Base-by-base conservation (phyloP, 257 asterid species). In the Solanum clarkiae region DNA sequence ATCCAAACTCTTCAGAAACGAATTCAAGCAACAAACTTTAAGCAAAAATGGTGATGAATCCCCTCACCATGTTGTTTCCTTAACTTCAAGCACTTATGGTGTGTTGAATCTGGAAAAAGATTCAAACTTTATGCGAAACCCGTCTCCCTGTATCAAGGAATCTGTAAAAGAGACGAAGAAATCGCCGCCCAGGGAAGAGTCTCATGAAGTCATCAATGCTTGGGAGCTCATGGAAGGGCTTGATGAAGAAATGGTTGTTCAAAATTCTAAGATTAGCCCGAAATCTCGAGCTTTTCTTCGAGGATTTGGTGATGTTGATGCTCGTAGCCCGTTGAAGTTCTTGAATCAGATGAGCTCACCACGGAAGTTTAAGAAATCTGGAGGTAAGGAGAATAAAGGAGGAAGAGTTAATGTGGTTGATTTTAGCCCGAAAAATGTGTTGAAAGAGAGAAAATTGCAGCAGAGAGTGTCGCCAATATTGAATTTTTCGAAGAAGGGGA, bases 171-270 rank as follows among this genome's bases (percentile, higher is more conserved):
- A 91, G 24, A 77, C 85, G 86, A 92, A 88, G 70, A 22, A 87
- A 5, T 87, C 97, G 3, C 94, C 94, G 36, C 63, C 87, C 10
- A 86, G 90, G 0, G 92, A 89, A 5, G 93, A 90, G 86, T 92
- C 97, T 3, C 70, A 92, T 4, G 99, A 97, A 92, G 90, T 92
- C 18, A 95, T 97, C 29, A 93, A 95, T 44, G 86, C 98, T 63
- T 97, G 98, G 99, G 99, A 97, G 89, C 93, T 97, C 0, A 97
- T 97, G 99, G 94, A 92, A 83, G 99, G 94, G 12, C 97, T 97
- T 20, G 98, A 96, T 77, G 98, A 97, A 81, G 92, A 88, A 83
- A 87, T 85, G 13, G 62, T 85, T 7, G 87, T 84, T 3, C 88
- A 92, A 12, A 84, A 85, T 32, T 87, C 90, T 2, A 93, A 89